phyloP scores from a whole-genome alignment of 257 asterid genomes.

The Capsicum baccatum region DNA sequence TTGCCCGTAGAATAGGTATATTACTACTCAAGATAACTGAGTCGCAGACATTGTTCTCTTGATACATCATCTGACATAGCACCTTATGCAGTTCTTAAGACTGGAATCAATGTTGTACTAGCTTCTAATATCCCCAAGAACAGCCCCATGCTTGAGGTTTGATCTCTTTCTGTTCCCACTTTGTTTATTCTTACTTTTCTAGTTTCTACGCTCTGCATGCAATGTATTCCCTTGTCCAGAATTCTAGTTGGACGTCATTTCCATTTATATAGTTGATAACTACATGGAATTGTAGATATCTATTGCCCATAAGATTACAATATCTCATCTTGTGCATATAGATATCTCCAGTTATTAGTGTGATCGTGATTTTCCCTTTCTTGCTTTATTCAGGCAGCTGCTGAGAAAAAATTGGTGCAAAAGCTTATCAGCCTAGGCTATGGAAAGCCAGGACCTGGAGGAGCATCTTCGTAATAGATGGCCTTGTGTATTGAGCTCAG shows the following conservation, averaged over 20 bases:
- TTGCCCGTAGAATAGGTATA: constrained; percentile 90
- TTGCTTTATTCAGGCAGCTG: constrained; percentile 63
- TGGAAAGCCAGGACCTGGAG: constrained; percentile 48
- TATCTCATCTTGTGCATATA: neutral
- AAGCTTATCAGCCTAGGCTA: constrained; percentile 76
- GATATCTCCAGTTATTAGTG: neutral
- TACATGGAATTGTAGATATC: neutral
- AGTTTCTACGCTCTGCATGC: neutral
- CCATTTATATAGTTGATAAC: neutral
- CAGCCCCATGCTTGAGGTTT: constrained; percentile 88
- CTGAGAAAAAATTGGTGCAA: constrained; percentile 77
- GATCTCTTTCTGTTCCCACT: constrained; percentile 29
- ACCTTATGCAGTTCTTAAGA: constrained; percentile 66
- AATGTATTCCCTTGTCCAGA: neutral
- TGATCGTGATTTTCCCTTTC: constrained; percentile 15
- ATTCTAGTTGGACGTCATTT: neutral
- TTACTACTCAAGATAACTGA: constrained; percentile 6
- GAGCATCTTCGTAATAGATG: constrained; percentile 29
- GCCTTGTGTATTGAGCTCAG: neutral
- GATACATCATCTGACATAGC: constrained; percentile 37
- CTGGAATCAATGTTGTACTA: constrained; percentile 75
- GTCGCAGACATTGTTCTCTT: neutral
- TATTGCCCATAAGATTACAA: neutral
- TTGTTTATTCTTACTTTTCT: neutral
- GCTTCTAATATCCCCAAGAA: constrained; percentile 89